These are phyloP conservation scores for Omphalea diandra DNA, from an alignment of 441 rosid species.

Conservation along the genomic window DNA sequence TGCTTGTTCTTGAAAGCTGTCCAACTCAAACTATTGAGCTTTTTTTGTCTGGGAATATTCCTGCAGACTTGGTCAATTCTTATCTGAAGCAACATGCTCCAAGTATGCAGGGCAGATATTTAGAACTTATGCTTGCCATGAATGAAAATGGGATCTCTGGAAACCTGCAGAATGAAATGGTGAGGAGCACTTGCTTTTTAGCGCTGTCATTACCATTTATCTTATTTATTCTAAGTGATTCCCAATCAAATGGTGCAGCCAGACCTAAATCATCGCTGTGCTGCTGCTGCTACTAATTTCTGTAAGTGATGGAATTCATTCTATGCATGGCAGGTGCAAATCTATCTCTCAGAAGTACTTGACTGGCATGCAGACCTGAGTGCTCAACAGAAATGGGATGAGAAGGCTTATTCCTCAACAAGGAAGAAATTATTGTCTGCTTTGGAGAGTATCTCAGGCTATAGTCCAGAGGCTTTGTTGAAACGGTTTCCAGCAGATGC, in stretches of 20 bases:
- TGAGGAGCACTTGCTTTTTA: conserved; percentile 28
- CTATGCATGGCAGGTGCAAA: conserved; percentile 64
- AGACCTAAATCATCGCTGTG: not conserved
- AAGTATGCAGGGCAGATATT: conserved; percentile 86
- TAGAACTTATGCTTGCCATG: conserved; percentile 95
- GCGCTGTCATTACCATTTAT: not conserved
- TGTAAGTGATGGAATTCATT: conserved; percentile 5
- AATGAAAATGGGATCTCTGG: conserved; percentile 87
- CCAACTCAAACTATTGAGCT: conserved; percentile 91
- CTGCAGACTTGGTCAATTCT: conserved; percentile 95
- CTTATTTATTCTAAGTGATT: not conserved
- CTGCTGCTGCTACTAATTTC: conserved; percentile 11
- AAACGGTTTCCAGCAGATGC: conserved; percentile 90
- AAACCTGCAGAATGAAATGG: conserved; percentile 98
- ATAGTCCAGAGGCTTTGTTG: conserved; percentile 77
- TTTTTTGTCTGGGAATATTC: conserved; percentile 89
- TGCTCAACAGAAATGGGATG: conserved; percentile 87
- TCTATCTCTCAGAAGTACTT: conserved; percentile 89
- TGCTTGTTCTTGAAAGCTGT: conserved; percentile 94
- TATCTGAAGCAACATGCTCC: conserved; percentile 97
- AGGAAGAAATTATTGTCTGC: conserved; percentile 93
- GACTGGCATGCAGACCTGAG: conserved; percentile 71
- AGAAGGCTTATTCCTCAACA: conserved; percentile 72
- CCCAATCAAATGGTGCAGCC: conserved; percentile 8
- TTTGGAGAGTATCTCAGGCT: conserved; percentile 86